A percentile compares a stretch with the other conserved stretches of the same genome.
phyloP scores from a whole-genome alignment of 164 flowering plant genomes.

The Buxus sempervirens region DNA sequence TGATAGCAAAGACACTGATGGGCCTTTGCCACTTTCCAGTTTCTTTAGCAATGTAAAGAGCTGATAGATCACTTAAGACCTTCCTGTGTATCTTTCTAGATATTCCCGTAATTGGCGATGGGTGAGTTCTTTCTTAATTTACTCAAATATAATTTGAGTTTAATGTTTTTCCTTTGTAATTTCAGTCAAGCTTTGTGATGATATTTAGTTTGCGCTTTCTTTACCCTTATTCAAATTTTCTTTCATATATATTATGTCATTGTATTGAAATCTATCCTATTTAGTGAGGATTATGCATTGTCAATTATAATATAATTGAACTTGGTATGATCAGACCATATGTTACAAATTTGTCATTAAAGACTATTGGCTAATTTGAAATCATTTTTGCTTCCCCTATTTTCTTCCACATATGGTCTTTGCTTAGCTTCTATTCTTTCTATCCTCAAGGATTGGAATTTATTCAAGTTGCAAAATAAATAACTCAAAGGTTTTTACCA shows the following conservation, averaged over 20 bases:
- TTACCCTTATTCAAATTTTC: background rate
- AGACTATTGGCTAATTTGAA: background rate
- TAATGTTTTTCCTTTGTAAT: background rate
- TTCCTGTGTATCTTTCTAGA: background rate
- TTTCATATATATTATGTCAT: no score
- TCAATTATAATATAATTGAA: background rate
- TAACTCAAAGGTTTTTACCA: no score
- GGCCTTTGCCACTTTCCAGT: conserved; percentile 92
- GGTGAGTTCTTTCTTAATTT: conserved; percentile 2
- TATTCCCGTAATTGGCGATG: background rate
- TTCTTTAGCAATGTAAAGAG: conserved; percentile 79
- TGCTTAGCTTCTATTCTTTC: no score
- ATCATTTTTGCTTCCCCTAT: no score
- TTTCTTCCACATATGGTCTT: no score
- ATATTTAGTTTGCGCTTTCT: no score
- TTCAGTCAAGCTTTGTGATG: no score
- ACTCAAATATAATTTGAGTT: background rate
- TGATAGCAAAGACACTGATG: conserved; percentile 51
- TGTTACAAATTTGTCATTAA: background rate
- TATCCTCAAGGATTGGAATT: no score
- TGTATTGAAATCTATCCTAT: background rate
- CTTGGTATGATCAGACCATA: background rate
- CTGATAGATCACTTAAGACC: conserved; percentile 20
- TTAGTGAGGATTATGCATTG: background rate
- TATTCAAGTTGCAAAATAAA: no score